Evolutionary conservation across 2,329 filamentous ascomycete genomes (phyloP).

Genomic region (Alternaria sp.): DNA sequence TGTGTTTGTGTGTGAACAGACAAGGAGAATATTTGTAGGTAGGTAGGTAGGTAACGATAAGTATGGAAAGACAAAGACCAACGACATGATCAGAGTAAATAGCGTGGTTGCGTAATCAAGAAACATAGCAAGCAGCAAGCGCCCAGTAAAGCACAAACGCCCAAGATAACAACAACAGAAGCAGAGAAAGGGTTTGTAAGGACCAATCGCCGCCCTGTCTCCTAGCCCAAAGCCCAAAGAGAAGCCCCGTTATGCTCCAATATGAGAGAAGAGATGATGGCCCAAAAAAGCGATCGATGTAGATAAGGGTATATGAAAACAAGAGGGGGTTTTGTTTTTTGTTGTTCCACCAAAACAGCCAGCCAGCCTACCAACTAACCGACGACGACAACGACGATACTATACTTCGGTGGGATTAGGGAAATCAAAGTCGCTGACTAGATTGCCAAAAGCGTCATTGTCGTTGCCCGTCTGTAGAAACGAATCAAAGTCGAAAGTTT

Average conservation of each 20-base stretch:
- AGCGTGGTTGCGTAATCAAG: not conserved
- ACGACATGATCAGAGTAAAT: not conserved
- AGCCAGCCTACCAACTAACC: not conserved
- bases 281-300: slow-evolving; percentile 20
- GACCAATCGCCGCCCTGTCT: not conserved
- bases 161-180: not conserved
- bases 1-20: not conserved
- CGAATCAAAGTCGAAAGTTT: slow-evolving; percentile 72
- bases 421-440: slow-evolving; percentile 45
- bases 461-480: slow-evolving; percentile 66
- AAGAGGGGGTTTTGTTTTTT: slow-evolving; percentile 20
- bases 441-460: slow-evolving; percentile 45
- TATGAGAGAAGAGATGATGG: not conserved
- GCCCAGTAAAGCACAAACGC: not conserved
- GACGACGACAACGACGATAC: not conserved
- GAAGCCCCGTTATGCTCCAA: slow-evolving; percentile 22
- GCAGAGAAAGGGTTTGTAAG: not conserved
- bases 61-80: not conserved
- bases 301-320: slow-evolving; percentile 31
- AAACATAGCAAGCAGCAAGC: not conserved
- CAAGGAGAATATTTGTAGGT: not conserved
- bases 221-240: not conserved
- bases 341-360: not conserved
- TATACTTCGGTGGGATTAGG: slow-evolving; percentile 40
- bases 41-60: not conserved